Base-by-base conservation (phyloP, 345 rosid species). In the Firmiana major region DNA sequence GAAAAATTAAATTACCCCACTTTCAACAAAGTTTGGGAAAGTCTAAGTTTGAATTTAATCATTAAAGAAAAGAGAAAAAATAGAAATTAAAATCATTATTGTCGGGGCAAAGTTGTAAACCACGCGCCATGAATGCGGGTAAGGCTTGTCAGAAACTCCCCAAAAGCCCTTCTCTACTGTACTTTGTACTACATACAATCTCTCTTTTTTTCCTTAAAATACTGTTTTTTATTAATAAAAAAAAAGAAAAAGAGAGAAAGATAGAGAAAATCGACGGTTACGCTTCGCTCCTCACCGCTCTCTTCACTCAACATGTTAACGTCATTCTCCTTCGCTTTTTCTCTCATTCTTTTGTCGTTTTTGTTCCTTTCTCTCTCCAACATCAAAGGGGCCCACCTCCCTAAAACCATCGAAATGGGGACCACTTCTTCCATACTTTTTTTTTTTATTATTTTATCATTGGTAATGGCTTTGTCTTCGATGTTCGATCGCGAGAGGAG, bases 61-160 rank as follows among this genome's bases (percentile, higher is more conserved):
- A 65, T 9, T n/a, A 2, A 17, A 16, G 12, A 21, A 7, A 43
- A 13, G 51, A 17, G 9, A 10, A 71, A 2, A 31, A 66, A 16
- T 9, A 4, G 3, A 9, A 10, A n/a, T 40, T 26, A 19, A 71
- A 71, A 71, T 54, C 42, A 9, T 51, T 71, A 2, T 28, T n/a
- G n/a, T n/a, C 51, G 48, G 17, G 10, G 60, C 3, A 31, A 31
- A 31, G 34, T 31, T 3, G 34, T 31, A 31, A 31, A 31, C 34
- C 80, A 83, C 85, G 81, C 83, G 72, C 79, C 54, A 10, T 2
- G 15, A 65, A 40, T 63, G 77, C 68, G 53, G 63, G 75, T 74
- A 24, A 9, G 26, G 17, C 59, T 49, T 49, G 43, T 49, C 16
- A 3, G 38, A 2, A 69, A 48, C 43, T 49, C 40, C n/a, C 9